A percentile compares a stretch with the other conserved stretches of the same genome.
Conservation (phyloP, 176 grass and related monocot genomes). For the Melocanna baccifera region DNA sequence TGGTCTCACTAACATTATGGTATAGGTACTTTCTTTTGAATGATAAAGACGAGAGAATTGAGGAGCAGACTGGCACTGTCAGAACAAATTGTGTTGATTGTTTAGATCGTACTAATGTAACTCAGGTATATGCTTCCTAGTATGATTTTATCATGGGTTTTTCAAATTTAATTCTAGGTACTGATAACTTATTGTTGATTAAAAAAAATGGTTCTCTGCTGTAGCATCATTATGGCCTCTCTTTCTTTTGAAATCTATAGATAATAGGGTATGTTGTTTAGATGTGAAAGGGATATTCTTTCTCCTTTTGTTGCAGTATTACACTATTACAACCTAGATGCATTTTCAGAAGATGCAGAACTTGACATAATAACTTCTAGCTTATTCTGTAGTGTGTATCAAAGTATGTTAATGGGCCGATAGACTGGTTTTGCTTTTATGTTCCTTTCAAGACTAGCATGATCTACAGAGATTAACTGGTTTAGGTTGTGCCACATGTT, state of each 20-base stretch:
- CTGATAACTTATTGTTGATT: neutral
- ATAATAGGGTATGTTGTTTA: neutral
- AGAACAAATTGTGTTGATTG: conserved; percentile 98
- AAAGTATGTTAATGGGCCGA: neutral
- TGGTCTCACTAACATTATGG: conserved; percentile 13
- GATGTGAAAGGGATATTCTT: neutral
- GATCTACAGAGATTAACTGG: neutral
- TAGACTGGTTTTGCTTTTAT: neutral
- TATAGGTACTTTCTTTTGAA: conserved; percentile 84
- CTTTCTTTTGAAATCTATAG: neutral
- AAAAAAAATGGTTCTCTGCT: neutral
- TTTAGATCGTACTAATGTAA: conserved; percentile 98
- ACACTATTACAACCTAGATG: neutral
- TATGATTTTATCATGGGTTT: neutral
- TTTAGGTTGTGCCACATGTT: neutral
- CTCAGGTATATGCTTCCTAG: conserved; percentile 57
- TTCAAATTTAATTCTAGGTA: neutral
- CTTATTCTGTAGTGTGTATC: neutral
- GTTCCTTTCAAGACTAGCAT: neutral
- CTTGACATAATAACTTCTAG: neutral
- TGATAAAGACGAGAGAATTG: conserved; percentile 68
- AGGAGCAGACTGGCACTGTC: conserved; percentile 65
- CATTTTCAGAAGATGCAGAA: neutral
- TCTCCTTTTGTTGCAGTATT: neutral
- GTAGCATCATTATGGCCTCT: neutral